Base-by-base conservation (phyloP, 805 yeast species). In the Zygosaccharomyces bailii region DNA sequence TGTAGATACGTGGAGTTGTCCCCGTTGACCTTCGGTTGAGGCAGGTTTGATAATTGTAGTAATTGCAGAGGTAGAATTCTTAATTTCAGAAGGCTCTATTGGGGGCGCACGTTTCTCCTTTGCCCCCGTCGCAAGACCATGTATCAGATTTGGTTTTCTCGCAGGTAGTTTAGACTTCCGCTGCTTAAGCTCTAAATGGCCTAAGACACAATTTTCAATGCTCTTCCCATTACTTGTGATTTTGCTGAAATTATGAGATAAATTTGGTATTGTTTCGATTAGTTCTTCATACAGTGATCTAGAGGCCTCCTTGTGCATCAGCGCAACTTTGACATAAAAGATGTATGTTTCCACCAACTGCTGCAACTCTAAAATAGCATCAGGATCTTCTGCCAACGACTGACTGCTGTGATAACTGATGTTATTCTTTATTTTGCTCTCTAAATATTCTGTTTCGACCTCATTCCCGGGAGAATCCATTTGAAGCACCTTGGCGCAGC, bases 241-340 rank as follows among this genome's bases (percentile, higher is more conserved):
- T 20, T 34, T 42, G 16, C 33, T 42, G n/a, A 19, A 43, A 10
- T 27, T 44, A 2, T 30, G 35, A 5, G 48, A 34, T 13, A 56
- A 42, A n/a, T 20, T 34, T 17, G 57, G 54, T 7, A 37, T 40
- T 2, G 32, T 25, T 25, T 49, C 44, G 27, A 55, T 53, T 2
- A 58, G 43, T 23, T 42, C 44, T 19, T 39, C 34, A 43, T 53
- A 58, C 34, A 55, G 43, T 10, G 49, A 23, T 4, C 33, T n/a
- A 1, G 53, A 42, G 14, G 42, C 39, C 18, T 35, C 37, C 20
- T 32, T 43, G 13, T 48, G 46, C 34, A 51, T 23, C 4, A 44
- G 37, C 6, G 32, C 49, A 6, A 50, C 46, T 34, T 56, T 55
- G 6, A 56, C 18, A 25, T 37, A 33, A 31, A 55, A 48, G 11